phyloP scores from a whole-genome alignment of 371 early-diverging fungal species.

The Mortierella sp. region DNA sequence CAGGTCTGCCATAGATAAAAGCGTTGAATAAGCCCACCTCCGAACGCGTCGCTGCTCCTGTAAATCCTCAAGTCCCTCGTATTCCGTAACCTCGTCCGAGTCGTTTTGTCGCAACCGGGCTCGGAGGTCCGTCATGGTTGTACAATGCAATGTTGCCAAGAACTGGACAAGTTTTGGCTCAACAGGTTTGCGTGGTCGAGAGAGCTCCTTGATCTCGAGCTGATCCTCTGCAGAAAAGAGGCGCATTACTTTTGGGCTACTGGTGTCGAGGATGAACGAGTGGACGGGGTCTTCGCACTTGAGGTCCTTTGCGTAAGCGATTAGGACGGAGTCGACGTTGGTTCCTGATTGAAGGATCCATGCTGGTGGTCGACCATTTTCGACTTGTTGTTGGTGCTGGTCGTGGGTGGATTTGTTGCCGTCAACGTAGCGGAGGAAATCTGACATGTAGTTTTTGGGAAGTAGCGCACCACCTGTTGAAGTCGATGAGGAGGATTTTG shows the following conservation, averaged over 20 bases:
- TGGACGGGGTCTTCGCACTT: background rate
- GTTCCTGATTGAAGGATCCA: background rate
- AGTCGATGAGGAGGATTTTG: background rate
- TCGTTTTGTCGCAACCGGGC: background rate
- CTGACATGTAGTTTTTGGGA: background rate
- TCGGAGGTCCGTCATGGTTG: background rate
- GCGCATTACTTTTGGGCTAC: background rate
- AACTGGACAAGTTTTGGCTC: background rate
- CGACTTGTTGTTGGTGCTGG: background rate
- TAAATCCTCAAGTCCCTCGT: background rate
- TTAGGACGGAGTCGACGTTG: background rate
- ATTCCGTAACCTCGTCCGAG: background rate
- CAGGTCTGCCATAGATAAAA: background rate
- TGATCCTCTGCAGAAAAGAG: background rate
- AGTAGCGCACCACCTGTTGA: background rate
- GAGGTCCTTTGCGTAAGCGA: background rate
- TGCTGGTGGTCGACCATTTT: background rate
- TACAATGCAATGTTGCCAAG: background rate
- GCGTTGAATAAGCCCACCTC: background rate
- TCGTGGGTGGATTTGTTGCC: background rate
- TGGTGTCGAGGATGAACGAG: constrained; percentile 9
- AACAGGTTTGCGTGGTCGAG: background rate
- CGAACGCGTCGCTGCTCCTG: background rate
- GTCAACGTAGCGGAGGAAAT: background rate
- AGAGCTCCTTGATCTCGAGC: background rate